These are phyloP conservation scores for Euryodendron excelsum DNA, from an alignment of 148 eudicot genomes.

Conservation along the genomic window DNA sequence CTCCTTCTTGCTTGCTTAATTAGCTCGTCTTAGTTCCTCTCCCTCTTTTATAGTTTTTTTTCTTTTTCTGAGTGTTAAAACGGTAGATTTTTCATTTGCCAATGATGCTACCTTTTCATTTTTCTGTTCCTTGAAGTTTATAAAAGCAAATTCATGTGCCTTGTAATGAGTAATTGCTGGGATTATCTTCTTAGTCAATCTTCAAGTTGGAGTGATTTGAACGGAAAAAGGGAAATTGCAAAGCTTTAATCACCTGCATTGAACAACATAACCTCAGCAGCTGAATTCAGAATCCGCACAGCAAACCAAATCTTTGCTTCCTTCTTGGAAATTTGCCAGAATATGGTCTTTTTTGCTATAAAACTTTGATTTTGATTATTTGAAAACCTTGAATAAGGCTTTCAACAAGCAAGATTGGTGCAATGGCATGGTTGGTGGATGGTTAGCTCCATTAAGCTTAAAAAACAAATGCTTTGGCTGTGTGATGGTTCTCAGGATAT, in stretches of 20 bases:
- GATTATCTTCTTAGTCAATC: neutral
- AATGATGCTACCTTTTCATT: neutral
- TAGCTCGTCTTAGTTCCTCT: too few relatives aligned
- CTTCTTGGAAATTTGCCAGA: neutral
- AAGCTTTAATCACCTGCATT: neutral
- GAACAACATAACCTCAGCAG: neutral
- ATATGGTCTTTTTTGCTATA: neutral
- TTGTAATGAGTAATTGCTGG: neutral
- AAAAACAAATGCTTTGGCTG: too few relatives aligned
- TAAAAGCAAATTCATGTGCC: neutral
- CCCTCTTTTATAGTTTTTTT: neutral
- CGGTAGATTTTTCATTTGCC: too few relatives aligned
- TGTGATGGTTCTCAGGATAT: too few relatives aligned
- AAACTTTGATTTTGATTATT: too few relatives aligned
- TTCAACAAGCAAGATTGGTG: too few relatives aligned
- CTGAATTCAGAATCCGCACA: neutral
- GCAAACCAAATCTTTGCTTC: neutral
- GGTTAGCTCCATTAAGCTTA: too few relatives aligned
- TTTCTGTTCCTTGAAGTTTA: neutral
- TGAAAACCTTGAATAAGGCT: too few relatives aligned
- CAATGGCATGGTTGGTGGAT: too few relatives aligned
- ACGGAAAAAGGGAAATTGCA: neutral
- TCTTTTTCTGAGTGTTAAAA: too few relatives aligned
- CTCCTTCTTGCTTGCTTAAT: too few relatives aligned
- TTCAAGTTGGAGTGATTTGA: neutral